These are phyloP conservation scores for Chrysophaeum taylorii DNA, from an alignment of 352 stramenopile species.

Conservation along the genomic window DNA sequence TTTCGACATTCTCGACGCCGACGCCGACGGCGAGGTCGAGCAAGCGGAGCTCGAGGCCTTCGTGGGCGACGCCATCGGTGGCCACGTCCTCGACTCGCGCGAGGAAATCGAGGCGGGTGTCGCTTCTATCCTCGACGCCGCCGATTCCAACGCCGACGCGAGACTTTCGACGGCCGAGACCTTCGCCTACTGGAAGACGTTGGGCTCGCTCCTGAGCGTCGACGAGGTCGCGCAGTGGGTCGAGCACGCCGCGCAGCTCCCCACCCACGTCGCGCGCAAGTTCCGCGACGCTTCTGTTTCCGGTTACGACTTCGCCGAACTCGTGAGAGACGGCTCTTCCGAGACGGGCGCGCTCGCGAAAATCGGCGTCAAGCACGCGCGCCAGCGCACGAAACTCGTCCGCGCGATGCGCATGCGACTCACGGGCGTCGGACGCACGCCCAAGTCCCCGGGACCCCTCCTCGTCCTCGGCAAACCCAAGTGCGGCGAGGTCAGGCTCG, in stretches of 20 bases:
- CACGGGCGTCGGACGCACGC: constrained; percentile 25
- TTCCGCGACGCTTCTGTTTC: constrained; percentile 24
- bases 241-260: constrained; percentile 27
- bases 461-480: constrained; percentile 8
- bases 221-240: constrained; percentile 32
- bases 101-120: constrained; percentile 25
- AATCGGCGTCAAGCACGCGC: neutral
- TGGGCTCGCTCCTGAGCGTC: constrained; percentile 27
- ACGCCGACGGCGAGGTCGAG: constrained; percentile 22
- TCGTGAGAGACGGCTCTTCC: constrained; percentile 16
- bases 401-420: constrained; percentile 30
- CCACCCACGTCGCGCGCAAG: constrained; percentile 23
- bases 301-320: constrained; percentile 32
- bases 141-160: constrained; percentile 26
- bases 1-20: constrained; percentile 22
- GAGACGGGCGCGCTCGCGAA: neutral
- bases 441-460: constrained; percentile 1
- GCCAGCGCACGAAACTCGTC: constrained; percentile 17
- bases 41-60: constrained; percentile 22
- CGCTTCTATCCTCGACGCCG: constrained; percentile 17
- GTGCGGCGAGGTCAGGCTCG: neutral
- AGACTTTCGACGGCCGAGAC: constrained; percentile 25
- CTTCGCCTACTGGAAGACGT: constrained; percentile 24
- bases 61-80: constrained; percentile 16
- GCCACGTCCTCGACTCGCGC: constrained; percentile 15